A percentile compares a stretch with the other conserved stretches of the same genome.
These are phyloP conservation scores for Rhodamnia argentea DNA, from an alignment of 345 rosid genomes.

Conservation along the genomic window DNA sequence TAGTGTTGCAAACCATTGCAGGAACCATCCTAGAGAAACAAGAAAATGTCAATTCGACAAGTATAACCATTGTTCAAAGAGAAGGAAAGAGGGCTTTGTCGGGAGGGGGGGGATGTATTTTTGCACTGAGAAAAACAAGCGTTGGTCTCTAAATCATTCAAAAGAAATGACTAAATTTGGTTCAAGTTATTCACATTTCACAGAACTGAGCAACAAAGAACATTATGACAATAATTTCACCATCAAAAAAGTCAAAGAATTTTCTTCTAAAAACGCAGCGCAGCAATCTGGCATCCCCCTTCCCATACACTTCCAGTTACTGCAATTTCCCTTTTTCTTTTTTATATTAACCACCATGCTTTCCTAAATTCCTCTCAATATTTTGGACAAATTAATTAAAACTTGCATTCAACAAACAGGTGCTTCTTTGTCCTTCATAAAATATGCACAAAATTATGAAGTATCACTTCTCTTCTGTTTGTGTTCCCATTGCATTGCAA, in stretches of 20 bases:
- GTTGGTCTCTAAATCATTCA: neutral
- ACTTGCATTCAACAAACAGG: neutral
- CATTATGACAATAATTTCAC: neutral
- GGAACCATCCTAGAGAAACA: conserved; percentile 81
- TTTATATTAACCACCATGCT: neutral
- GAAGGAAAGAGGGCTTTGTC: too few species aligned
- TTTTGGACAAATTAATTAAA: neutral
- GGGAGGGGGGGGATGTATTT: neutral
- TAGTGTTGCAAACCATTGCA: conserved; percentile 99
- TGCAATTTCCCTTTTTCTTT: neutral
- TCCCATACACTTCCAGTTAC: neutral
- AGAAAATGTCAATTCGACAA: neutral
- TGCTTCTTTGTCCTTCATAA: neutral
- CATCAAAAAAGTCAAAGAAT: neutral
- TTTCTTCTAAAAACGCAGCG: neutral
- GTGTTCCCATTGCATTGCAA: neutral
- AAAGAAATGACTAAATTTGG: neutral
- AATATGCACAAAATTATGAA: neutral
- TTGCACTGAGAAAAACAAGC: neutral
- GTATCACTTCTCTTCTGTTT: neutral
- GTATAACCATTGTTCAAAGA: neutral
- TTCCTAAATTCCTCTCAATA: neutral
- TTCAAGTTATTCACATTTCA: neutral
- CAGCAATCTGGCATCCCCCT: neutral
- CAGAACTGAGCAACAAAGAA: neutral